Evolutionary conservation across 331 rosid genomes (phyloP).

Genomic region (Arachis monticola): DNA sequence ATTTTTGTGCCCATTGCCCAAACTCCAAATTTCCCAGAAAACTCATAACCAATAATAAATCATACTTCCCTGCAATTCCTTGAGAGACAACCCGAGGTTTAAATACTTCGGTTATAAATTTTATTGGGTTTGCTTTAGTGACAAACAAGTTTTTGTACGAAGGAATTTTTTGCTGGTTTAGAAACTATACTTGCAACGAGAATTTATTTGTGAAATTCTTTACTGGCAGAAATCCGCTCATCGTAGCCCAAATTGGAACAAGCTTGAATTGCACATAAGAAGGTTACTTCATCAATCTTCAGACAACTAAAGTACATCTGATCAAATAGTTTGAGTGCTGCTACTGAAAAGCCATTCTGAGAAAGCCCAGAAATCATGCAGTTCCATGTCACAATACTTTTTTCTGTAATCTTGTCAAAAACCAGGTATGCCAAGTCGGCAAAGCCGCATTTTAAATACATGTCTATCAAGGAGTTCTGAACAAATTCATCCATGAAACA

Average conservation of each 20-base stretch:
- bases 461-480: conserved; percentile 74
- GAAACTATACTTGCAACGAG: too few relatives aligned
- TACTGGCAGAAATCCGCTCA: too few relatives aligned
- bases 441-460: conserved; percentile 89
- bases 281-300: conserved; percentile 72
- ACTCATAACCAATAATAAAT: too few relatives aligned
- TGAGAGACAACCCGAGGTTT: too few relatives aligned
- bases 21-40: too few relatives aligned
- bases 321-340: conserved; percentile 78
- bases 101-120: too few relatives aligned
- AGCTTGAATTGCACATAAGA: conserved; percentile 86
- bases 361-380: conserved; percentile 85
- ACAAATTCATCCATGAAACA: conserved; percentile 72
- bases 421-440: conserved; percentile 60
- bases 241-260: conserved; percentile 73
- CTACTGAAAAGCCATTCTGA: conserved; percentile 68
- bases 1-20: too few relatives aligned
- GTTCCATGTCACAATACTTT: conserved; percentile 79
- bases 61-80: too few relatives aligned
- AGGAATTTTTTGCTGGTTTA: too few relatives aligned
- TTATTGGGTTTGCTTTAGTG: too few relatives aligned
- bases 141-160: too few relatives aligned
- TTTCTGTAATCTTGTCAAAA: conserved; percentile 50
- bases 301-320: conserved; percentile 58
- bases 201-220: too few relatives aligned